Percentiles rank a stretch among this genome's conserved stretches.
phyloP scores from a whole-genome alignment of 805 yeast genomes.

The Yamadazyma paraphyllophila region DNA sequence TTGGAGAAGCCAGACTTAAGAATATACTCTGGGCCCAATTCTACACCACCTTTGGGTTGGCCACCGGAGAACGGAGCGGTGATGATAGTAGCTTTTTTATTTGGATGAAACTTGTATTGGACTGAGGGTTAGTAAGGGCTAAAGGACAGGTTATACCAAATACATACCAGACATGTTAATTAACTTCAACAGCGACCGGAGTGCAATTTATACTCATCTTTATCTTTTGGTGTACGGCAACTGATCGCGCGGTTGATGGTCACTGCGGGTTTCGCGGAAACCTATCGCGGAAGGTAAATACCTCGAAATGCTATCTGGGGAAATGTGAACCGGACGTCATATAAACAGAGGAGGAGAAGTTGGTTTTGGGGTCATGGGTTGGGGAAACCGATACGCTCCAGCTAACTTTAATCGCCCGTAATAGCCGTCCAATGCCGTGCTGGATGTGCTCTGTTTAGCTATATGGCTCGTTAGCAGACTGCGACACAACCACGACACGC shows the following conservation, averaged over 20 bases:
- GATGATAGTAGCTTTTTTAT: slow-evolving; percentile 63
- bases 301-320: not conserved
- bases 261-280: not conserved
- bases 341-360: not conserved
- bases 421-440: no score
- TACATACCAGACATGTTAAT: slow-evolving; percentile 3
- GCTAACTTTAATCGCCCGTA: no score
- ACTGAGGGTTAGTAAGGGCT: slow-evolving; percentile 16
- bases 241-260: not conserved
- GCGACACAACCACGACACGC: not conserved
- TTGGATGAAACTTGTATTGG: slow-evolving; percentile 53
- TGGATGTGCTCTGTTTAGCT: no score
- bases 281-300: slow-evolving; percentile 3
- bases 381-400: no score
- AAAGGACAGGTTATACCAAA: no score
- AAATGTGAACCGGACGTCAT: not conserved
- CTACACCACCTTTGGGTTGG: slow-evolving; percentile 92
- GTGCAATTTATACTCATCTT: slow-evolving; percentile 1
- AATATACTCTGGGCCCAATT: slow-evolving; percentile 84
- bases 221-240: not conserved
- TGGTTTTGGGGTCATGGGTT: no score
- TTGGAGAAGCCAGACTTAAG: slow-evolving; percentile 66
- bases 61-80: slow-evolving; percentile 96
- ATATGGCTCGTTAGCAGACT: not conserved
- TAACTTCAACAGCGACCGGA: not conserved